phyloP scores from a whole-genome alignment of 169 alveolate genomes.

The Eimeria acervulina region DNA sequence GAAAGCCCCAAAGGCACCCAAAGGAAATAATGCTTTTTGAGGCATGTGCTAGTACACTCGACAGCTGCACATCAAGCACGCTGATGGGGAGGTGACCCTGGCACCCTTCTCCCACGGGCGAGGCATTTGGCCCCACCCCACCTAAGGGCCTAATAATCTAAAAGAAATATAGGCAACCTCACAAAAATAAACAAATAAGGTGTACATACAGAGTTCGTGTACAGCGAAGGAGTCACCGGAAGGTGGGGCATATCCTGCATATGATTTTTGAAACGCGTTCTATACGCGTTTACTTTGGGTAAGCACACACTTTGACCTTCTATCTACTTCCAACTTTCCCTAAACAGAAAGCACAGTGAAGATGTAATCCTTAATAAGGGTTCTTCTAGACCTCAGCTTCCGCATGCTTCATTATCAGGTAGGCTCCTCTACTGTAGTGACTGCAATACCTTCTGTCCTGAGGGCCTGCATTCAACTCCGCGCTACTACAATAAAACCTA shows the following conservation, averaged over 20 bases:
- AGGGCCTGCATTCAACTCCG: constrained; percentile 25
- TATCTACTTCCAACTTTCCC: background rate
- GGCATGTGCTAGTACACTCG: constrained; percentile 27
- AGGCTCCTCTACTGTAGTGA: background rate
- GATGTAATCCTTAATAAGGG: background rate
- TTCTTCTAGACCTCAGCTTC: background rate
- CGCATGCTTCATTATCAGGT: background rate
- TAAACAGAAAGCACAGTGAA: background rate
- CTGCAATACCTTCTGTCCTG: background rate
- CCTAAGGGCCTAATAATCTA: constrained; percentile 1
- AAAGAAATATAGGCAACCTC: background rate
- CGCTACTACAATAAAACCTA: background rate
- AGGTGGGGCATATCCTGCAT: background rate
- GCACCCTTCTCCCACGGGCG: constrained; percentile 60
- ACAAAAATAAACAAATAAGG: background rate
- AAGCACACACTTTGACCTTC: constrained; percentile 15
- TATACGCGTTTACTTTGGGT: background rate
- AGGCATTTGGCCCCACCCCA: constrained; percentile 62
- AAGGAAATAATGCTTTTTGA: background rate
- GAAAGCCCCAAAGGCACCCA: constrained; percentile 8
- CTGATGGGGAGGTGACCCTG: constrained; percentile 72
- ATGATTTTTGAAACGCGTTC: background rate
- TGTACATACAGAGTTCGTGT: background rate
- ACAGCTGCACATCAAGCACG: constrained; percentile 48
- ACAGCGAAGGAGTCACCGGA: background rate